Evolutionary conservation across 257 asterid genomes (phyloP), one percentile per base, ranked within the genome.

Genomic region (Haberlea rhodopensis): DNA sequence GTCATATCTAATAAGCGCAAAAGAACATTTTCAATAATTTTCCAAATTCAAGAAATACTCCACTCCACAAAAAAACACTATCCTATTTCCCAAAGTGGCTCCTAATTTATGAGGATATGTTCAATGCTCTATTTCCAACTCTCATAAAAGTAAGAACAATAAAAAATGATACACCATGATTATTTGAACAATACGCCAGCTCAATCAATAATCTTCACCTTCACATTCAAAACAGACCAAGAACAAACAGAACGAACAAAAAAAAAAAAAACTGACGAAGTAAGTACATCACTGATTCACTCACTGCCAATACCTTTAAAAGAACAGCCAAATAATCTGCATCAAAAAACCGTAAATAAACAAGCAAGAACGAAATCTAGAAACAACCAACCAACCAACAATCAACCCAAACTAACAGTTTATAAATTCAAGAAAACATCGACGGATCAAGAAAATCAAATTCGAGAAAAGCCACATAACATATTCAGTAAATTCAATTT

Each of bases 1-100:
- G 87, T 95, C 97, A 94, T 94, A 40, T 71, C 71, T 73, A 69
- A 73, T 63, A 96, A 83, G 85, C 83, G 80, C 45, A 68, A 53
- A 60, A 78, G 11, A 71, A 57, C 48, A 21, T 59, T 70, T 52
- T 67, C 73, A 73, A 71, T 70, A 70, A 34, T 60, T 16, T 16
- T 62, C n/a, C 62, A 20, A 49, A 32, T 68, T 72, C 75, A 73
- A 74, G 49, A 37, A 6, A 60, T 58, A 54, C 67, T 71, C 69
- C 54, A 32, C 64, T 53, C n/a, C 60, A 76, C 63, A n/a, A 75
- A 54, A 49, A 26, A 19, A 57, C 31, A 22, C 32, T 24, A 23
- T 49, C 67, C 46, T 32, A 26, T 20, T 13, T 45, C 19, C 60
- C 63, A 73, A 28, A 62, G 40, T 54, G 49, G 57, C 66, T 68